Evolutionary conservation across 1,284 basidiomycete species (phyloP).

Genomic region (Apiotrichum mycotoxinovorans): DNA sequence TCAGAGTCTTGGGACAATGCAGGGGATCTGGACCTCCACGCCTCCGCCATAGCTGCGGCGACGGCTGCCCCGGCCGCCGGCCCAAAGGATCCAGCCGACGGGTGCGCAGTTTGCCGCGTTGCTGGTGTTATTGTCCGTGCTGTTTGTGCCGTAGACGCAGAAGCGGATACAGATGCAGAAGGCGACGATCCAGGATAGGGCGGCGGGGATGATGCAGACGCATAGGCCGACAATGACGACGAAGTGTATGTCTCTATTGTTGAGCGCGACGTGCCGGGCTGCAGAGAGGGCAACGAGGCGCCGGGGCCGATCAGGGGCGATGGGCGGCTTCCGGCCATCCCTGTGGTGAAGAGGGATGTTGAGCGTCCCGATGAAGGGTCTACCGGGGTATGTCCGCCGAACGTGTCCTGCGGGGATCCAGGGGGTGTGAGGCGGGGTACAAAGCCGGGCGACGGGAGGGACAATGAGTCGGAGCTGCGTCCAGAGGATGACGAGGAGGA

Average conservation of each 20-base stretch:
- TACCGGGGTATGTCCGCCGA: constrained; percentile 7
- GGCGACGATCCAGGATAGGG: too few species aligned
- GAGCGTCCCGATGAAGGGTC: neutral
- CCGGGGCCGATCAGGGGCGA: too few species aligned
- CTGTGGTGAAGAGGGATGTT: neutral
- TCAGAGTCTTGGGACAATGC: too few species aligned
- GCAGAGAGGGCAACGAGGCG: neutral
- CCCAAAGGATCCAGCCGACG: too few species aligned
- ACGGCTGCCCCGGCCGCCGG: too few species aligned
- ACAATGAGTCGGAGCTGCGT: constrained; percentile 3
- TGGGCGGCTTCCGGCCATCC: neutral
- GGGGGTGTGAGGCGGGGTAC: constrained; percentile 1
- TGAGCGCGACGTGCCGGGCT: too few species aligned
- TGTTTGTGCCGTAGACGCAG: neutral
- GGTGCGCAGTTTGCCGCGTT: neutral
- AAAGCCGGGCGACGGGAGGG: neutral
- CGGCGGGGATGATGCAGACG: too few species aligned
- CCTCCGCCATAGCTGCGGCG: too few species aligned
- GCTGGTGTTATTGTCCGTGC: neutral
- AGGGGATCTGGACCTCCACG: too few species aligned
- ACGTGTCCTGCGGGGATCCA: constrained; percentile 17
- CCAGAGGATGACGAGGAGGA: constrained; percentile 1
- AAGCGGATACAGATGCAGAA: too few species aligned
- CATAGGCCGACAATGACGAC: neutral
- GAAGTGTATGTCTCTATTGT: neutral